These are phyloP conservation scores for Fusarium sp. DNA, from an alignment of 2,329 filamentous ascomycete genomes.

Conservation along the genomic window DNA sequence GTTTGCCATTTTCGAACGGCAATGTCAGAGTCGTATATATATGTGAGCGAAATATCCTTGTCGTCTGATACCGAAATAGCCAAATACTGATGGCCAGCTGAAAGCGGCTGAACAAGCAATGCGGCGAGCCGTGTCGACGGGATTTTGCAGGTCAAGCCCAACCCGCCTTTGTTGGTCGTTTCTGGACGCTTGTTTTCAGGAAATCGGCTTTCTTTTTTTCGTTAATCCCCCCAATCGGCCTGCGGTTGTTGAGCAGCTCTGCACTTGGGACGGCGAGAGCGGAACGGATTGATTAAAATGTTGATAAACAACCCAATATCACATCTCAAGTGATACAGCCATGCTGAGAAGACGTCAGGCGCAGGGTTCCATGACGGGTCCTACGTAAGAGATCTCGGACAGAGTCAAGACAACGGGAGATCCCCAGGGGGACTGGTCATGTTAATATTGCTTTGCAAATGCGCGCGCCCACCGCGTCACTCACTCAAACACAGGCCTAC, in stretches of 20 bases:
- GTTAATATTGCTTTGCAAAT: conserved; percentile 42
- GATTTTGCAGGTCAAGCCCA: conserved; percentile 35
- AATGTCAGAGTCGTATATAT: conserved; percentile 17
- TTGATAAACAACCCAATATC: conserved; percentile 22
- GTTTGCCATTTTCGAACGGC: conserved; percentile 21
- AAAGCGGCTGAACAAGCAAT: conserved; percentile 29
- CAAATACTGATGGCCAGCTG: conserved; percentile 12
- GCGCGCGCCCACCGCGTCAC: conserved; percentile 2
- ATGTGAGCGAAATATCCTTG: not conserved
- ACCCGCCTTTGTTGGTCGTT: conserved; percentile 22
- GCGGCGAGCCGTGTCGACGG: conserved; percentile 36
- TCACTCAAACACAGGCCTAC: not conserved
- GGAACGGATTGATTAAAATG: not conserved
- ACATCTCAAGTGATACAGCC: conserved; percentile 20
- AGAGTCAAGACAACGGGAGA: conserved; percentile 34
- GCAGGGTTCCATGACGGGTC: conserved; percentile 40
- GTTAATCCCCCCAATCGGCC: conserved; percentile 17
- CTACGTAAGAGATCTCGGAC: conserved; percentile 30
- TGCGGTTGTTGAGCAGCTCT: conserved; percentile 7
- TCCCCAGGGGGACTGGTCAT: conserved; percentile 37
- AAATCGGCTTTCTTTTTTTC: not conserved
- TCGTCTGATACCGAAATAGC: not conserved
- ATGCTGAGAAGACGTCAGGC: conserved; percentile 33
- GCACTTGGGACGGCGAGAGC: not conserved
- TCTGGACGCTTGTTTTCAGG: conserved; percentile 16